A percentile compares a stretch with the other conserved stretches of the same genome.
Conservation (phyloP, 768 basidiomycete genomes). For the Lactarius quietus region DNA sequence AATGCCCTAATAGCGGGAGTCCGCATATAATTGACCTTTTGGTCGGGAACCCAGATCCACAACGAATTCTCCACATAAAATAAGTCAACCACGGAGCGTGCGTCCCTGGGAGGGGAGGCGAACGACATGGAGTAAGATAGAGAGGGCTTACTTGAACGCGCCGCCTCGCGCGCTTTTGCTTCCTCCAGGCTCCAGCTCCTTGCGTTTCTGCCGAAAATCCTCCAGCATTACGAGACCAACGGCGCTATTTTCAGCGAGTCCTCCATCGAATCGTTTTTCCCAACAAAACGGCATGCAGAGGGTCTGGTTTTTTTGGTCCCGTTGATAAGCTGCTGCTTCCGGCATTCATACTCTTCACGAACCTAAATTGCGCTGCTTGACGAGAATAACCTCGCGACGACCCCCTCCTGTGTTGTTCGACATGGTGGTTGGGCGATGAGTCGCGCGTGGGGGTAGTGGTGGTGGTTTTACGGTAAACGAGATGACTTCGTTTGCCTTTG, state of each 20-base stretch:
- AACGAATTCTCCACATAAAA: constrained; percentile 75
- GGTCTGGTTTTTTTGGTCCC: constrained; percentile 94
- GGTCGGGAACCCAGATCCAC: too few relatives aligned
- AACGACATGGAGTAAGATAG: constrained; percentile 25
- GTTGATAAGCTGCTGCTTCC: constrained; percentile 74
- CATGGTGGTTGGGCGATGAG: constrained; percentile 43
- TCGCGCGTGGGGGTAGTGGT: constrained; percentile 1
- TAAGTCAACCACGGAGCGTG: constrained; percentile 52
- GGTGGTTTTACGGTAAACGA: too few relatives aligned
- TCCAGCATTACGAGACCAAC: constrained; percentile 91
- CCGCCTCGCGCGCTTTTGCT: constrained; percentile 85
- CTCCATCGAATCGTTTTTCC: constrained; percentile 92
- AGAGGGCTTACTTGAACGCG: constrained; percentile 75
- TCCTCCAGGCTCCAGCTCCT: constrained; percentile 93
- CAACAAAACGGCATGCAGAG: constrained; percentile 84
- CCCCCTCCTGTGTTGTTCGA: constrained; percentile 74
- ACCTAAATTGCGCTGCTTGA: constrained; percentile 77
- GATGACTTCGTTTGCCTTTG: too few relatives aligned
- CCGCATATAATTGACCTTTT: too few relatives aligned
- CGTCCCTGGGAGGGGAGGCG: constrained; percentile 23
- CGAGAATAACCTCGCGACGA: constrained; percentile 78
- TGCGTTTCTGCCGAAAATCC: constrained; percentile 86
- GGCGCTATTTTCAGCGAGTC: constrained; percentile 87
- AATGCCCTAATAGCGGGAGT: too few relatives aligned
- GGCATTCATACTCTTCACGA: constrained; percentile 77